Evolutionary conservation across 371 early-diverging fungal species (phyloP), one percentile per base, ranked within the genome.

Genomic region (Amoeboaphelidium occidentale): DNA sequence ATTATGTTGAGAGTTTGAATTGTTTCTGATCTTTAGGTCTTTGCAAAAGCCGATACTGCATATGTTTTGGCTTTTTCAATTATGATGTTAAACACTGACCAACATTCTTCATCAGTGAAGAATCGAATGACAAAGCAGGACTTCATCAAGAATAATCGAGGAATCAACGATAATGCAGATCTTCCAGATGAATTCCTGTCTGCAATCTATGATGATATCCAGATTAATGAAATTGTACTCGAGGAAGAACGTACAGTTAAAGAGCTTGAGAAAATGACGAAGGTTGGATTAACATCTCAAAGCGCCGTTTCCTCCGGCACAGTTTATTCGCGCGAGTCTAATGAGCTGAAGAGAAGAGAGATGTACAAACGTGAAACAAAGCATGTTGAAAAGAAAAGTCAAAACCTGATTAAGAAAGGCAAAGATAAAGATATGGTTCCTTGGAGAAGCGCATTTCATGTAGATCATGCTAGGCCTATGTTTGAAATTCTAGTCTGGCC

Each of bases 1-100:
- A n/a, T n/a, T n/a, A n/a, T 65, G 54, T 53, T 20, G 45, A 3
- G 45, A 53, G 20, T 17, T 26, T 25, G 51, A 53, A 49, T 47
- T n/a, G n/a, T n/a, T n/a, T n/a, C n/a, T n/a, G n/a, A n/a, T n/a
- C n/a, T n/a, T n/a, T n/a, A 53, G 1, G 48, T 67, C 0, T 73
- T 71, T 51, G 63, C 66, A 0, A 64, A 61, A 41, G 71, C 72
- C 21, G 74, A 72, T 52, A 65, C 73, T n/a, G 72, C 73, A 13
- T 74, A 70, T 49, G 65, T 62, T 14, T 60, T 78, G 2, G 66
- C 75, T 3, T 76, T 67, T 51, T 72, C 75, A n/a, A 63, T 76
- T 46, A 72, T 77, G 55, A 66, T 75, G 62, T 56, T 80, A 20
- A 78, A 77, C 56, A 75, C 75, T 10, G 76, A 77, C 55, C 61